A percentile compares a stretch with the other conserved stretches of the same genome.
Conservation (phyloP, 148 eudicot genomes). For the Linanthus parryae region DNA sequence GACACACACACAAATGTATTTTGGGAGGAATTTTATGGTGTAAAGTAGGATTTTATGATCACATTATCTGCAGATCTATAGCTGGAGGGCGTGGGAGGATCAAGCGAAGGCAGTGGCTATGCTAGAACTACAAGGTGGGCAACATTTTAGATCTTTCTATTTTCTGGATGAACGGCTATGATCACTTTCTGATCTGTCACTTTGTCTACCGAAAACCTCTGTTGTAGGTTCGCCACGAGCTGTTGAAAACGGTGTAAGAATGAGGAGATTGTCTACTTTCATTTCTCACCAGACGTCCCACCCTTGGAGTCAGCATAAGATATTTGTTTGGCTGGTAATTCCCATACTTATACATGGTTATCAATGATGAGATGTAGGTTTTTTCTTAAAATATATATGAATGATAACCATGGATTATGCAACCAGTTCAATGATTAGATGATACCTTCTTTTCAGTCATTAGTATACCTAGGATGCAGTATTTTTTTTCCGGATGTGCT, state of each 20-base stretch:
- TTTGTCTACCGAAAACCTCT: background rate
- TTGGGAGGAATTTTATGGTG: background rate
- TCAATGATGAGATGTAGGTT: too few relatives aligned
- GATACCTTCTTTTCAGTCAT: too few relatives aligned
- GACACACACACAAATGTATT: background rate
- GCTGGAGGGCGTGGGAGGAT: conserved; percentile 81
- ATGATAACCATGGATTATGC: too few relatives aligned
- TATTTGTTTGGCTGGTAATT: conserved; percentile 77
- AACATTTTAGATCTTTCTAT: background rate
- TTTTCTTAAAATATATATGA: too few relatives aligned
- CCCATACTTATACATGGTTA: too few relatives aligned
- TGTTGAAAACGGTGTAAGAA: conserved; percentile 23
- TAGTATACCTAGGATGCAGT: too few relatives aligned
- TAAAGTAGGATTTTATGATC: background rate
- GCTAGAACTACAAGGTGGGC: conserved; percentile 29
- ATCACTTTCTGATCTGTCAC: too few relatives aligned
- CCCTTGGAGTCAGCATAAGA: conserved; percentile 65
- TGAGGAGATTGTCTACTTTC: conserved; percentile 49
- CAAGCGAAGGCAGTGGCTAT: conserved; percentile 51
- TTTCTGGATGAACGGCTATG: too few relatives aligned
- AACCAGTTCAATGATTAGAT: too few relatives aligned
- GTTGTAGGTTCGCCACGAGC: conserved; percentile 13
- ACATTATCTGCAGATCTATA: conserved; percentile 46
- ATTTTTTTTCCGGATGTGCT: too few relatives aligned
- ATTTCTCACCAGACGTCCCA: conserved; percentile 45